Conservation (phyloP, 1,284 basidiomycete genomes). For the Trichosporon asahii region DNA sequence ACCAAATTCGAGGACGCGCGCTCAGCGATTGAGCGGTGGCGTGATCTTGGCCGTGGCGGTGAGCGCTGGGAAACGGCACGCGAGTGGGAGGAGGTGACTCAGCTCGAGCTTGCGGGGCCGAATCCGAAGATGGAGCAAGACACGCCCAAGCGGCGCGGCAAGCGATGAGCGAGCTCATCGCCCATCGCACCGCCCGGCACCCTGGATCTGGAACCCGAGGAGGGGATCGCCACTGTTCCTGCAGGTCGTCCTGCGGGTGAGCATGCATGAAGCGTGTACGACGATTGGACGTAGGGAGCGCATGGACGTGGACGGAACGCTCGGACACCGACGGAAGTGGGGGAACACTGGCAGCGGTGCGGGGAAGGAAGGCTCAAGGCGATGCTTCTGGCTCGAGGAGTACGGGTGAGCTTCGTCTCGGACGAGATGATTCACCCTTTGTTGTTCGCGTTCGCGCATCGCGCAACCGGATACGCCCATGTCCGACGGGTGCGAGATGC, state of each 20-base stretch:
- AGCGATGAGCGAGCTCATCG: constrained; percentile 15
- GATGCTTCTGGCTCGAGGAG: background rate
- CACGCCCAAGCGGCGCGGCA: constrained; percentile 5
- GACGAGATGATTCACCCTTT: background rate
- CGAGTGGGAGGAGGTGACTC: constrained; percentile 47
- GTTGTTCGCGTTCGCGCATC: background rate
- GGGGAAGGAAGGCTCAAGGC: background rate
- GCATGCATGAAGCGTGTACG: constrained; percentile 1
- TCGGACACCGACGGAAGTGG: background rate
- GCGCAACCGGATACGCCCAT: background rate
- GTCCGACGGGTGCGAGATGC: background rate
- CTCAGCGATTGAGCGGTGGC: constrained; percentile 41
- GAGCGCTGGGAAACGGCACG: constrained; percentile 34
- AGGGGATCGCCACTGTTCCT: background rate
- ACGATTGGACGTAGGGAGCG: background rate
- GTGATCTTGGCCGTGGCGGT: constrained; percentile 38
- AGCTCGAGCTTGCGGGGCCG: constrained; percentile 34
- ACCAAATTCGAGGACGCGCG: constrained; percentile 44
- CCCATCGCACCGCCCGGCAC: constrained; percentile 10
- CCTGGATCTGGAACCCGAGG: background rate
- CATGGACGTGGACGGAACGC: background rate
- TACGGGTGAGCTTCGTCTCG: background rate
- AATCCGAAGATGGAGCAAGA: constrained; percentile 32
- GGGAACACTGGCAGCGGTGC: background rate
- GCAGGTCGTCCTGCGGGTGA: background rate